A percentile compares a stretch with the other conserved stretches of the same genome.
Evolutionary conservation across 2,329 filamentous ascomycete species (phyloP).

Genomic region (Apiospora koreana): DNA sequence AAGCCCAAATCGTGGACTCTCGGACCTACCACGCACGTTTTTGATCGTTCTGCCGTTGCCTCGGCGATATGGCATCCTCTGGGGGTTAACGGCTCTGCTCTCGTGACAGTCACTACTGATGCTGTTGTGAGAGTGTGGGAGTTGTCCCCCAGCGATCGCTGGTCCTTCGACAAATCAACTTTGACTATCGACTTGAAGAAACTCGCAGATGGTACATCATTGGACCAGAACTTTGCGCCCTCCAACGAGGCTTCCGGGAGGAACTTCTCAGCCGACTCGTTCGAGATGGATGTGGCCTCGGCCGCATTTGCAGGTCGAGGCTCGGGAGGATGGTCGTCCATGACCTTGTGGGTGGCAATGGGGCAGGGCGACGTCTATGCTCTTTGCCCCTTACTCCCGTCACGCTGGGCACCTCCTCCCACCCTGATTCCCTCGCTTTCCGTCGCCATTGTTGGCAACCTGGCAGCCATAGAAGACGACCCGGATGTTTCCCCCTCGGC

Average conservation of each 20-base stretch:
- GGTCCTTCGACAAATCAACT: slow-evolving; percentile 82
- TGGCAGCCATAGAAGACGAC: slow-evolving; percentile 63
- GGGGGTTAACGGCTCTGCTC: slow-evolving; percentile 75
- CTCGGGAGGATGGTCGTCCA: slow-evolving; percentile 86
- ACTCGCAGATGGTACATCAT: slow-evolving; percentile 78
- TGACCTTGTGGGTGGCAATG: slow-evolving; percentile 98
- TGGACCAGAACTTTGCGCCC: slow-evolving; percentile 81
- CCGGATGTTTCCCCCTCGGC: slow-evolving; percentile 51
- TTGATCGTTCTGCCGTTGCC: slow-evolving; percentile 77
- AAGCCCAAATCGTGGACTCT: slow-evolving; percentile 86
- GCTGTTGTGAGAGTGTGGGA: slow-evolving; percentile 92
- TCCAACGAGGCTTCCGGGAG: slow-evolving; percentile 73
- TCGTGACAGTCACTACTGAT: slow-evolving; percentile 88
- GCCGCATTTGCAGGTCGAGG: slow-evolving; percentile 72
- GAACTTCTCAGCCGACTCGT: slow-evolving; percentile 82
- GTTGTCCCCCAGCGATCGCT: slow-evolving; percentile 77
- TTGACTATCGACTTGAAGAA: slow-evolving; percentile 88
- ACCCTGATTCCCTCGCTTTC: slow-evolving; percentile 81
- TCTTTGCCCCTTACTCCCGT: slow-evolving; percentile 84
- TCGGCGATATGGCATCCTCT: slow-evolving; percentile 92
- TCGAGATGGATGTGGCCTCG: slow-evolving; percentile 92
- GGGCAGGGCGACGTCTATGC: slow-evolving; percentile 90
- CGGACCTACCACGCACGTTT: slow-evolving; percentile 90
- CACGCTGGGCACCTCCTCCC: slow-evolving; percentile 78
- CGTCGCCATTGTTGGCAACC: slow-evolving; percentile 77